Conservation (phyloP, 306 rosid species). For the Crotalaria pallida region DNA sequence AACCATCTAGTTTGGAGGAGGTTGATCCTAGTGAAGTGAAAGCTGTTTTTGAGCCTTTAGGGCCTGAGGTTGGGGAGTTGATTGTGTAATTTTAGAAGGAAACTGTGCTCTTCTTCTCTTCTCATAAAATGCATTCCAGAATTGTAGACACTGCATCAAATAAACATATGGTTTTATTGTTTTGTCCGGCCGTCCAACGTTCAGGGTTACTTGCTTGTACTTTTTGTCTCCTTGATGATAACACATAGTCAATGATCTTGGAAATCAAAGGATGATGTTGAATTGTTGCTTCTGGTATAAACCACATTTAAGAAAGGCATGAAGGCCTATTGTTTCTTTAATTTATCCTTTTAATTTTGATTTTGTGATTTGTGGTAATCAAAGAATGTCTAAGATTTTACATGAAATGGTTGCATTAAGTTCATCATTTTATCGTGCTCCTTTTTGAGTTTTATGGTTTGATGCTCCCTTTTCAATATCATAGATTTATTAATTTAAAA, state of each 20-base stretch:
- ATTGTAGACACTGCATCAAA: conserved; percentile 21
- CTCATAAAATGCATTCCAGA: conserved; percentile 18
- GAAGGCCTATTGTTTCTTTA: neutral
- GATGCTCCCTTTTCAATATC: too few relatives aligned
- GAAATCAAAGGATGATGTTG: conserved; percentile 6
- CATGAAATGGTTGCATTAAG: neutral
- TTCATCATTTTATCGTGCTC: too few relatives aligned
- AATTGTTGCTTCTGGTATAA: neutral
- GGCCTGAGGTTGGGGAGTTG: conserved; percentile 45
- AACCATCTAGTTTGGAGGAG: conserved; percentile 69
- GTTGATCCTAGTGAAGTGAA: conserved; percentile 57
- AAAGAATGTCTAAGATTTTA: neutral
- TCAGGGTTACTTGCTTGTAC: conserved; percentile 9
- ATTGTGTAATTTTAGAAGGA: conserved; percentile 25
- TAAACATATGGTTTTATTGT: conserved; percentile 19
- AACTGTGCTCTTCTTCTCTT: neutral
- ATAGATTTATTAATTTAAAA: too few relatives aligned
- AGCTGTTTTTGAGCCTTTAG: conserved; percentile 58
- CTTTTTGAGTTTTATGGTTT: too few relatives aligned
- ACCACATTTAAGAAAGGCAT: neutral
- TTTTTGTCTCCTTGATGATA: conserved; percentile 6
- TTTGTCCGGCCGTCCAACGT: neutral
- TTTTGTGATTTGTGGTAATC: neutral
- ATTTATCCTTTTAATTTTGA: neutral
- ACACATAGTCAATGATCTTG: conserved; percentile 9